These are phyloP conservation scores for Collybia sordida DNA, from an alignment of 768 basidiomycete genomes.

Conservation along the genomic window DNA sequence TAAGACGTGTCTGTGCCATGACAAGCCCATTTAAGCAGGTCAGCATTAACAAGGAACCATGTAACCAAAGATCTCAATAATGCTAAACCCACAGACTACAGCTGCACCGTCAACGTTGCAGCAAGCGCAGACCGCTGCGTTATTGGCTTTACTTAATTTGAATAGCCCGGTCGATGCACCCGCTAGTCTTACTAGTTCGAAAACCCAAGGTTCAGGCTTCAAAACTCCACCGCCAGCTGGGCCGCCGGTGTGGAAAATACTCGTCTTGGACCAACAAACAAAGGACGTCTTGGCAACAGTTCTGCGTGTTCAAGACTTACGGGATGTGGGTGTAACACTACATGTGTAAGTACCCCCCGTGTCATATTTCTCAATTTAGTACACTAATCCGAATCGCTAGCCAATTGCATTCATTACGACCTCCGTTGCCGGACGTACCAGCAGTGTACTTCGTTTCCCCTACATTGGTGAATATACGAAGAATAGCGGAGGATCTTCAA, in stretches of 20 bases:
- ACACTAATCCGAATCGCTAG: constrained; percentile 37
- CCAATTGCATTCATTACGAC: constrained; percentile 87
- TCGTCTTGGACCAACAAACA: constrained; percentile 92
- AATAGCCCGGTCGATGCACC: constrained; percentile 57
- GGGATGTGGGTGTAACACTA: constrained; percentile 95
- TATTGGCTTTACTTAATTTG: constrained; percentile 85
- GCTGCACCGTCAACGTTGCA: constrained; percentile 65
- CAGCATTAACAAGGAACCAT: constrained; percentile 8
- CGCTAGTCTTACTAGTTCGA: constrained; percentile 28
- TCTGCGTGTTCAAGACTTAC: constrained; percentile 91
- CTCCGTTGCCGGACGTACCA: constrained; percentile 91
- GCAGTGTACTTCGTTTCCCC: constrained; percentile 97
- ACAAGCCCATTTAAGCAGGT: constrained; percentile 36
- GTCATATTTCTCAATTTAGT: constrained; percentile 3
- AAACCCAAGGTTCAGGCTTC: constrained; percentile 40
- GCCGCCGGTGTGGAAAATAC: constrained; percentile 93
- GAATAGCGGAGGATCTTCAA: constrained; percentile 92
- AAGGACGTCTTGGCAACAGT: constrained; percentile 97
- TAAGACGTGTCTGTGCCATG: constrained; percentile 21
- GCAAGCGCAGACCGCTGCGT: constrained; percentile 82
- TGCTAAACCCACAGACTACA: constrained; percentile 24
- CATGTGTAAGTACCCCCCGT: constrained; percentile 73
- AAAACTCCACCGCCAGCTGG: constrained; percentile 54
- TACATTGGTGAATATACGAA: constrained; percentile 77
- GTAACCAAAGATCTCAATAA: constrained; percentile 5